A percentile compares a stretch with the other conserved stretches of the same genome.
phyloP scores from a whole-genome alignment of 192 early-diverging fungal species.

The Podochytrium sp. region DNA sequence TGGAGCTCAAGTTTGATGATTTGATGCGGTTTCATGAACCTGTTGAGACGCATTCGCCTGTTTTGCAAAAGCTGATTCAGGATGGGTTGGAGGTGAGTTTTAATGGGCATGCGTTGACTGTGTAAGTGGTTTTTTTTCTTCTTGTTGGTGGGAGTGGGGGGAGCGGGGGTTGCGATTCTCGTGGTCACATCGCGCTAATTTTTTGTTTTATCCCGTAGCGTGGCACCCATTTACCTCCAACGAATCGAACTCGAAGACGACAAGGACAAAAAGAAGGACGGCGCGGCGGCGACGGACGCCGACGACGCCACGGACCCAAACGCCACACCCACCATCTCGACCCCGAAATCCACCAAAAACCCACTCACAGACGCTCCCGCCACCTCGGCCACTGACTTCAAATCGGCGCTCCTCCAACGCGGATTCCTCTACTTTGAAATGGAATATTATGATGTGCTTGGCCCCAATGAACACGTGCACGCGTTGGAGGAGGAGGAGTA shows the following conservation, averaged over 20 bases:
- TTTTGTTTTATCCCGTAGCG: conserved; percentile 29
- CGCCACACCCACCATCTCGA: background rate
- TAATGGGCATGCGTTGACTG: conserved; percentile 30
- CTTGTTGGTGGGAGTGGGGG: no score
- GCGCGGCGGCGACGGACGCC: no score
- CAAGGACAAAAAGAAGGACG: conserved; percentile 18
- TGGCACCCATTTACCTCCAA: conserved; percentile 50
- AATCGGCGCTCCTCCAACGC: conserved; percentile 3
- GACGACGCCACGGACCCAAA: background rate
- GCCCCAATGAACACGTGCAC: background rate
- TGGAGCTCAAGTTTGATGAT: conserved; percentile 42
- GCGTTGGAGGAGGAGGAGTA: background rate
- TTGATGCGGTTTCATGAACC: conserved; percentile 22
- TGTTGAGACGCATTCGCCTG: background rate
- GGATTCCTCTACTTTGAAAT: conserved; percentile 30
- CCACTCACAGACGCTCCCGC: no score
- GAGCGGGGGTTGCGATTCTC: no score
- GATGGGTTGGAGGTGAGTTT: conserved; percentile 47
- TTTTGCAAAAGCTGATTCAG: conserved; percentile 31
- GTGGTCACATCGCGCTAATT: no score
- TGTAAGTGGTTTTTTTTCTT: conserved; percentile 36
- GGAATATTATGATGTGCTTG: conserved; percentile 8
- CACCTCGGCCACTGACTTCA: background rate
- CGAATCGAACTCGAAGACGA: background rate
- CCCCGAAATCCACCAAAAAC: no score